Conservation (phyloP, 2,329 filamentous ascomycete genomes). For the Fonsecaea pedrosoi region DNA sequence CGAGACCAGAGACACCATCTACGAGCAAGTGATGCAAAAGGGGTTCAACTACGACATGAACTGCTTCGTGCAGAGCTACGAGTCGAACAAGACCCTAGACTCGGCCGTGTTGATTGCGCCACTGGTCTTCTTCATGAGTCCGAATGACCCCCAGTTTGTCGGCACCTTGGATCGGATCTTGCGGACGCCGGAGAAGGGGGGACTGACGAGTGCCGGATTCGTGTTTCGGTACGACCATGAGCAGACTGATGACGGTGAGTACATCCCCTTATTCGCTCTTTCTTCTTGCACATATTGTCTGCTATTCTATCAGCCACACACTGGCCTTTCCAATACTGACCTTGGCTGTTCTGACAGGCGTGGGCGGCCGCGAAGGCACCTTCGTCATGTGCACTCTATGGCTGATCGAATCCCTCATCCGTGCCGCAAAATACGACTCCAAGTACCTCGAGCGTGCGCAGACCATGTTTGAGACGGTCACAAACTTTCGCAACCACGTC, state of each 20-base stretch:
- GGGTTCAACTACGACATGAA: constrained; percentile 74
- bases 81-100: constrained; percentile 72
- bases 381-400: constrained; percentile 86
- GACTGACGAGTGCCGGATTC: constrained; percentile 74
- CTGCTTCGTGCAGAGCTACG: constrained; percentile 78
- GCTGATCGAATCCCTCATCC: constrained; percentile 78
- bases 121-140: constrained; percentile 78
- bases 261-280: constrained; percentile 4
- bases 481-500: constrained; percentile 77
- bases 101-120: constrained; percentile 78
- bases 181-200: constrained; percentile 74
- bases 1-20: constrained; percentile 69
- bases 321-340: background rate
- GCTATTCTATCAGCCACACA: constrained; percentile 13
- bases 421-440: constrained; percentile 45
- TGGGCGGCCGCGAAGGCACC: constrained; percentile 75
- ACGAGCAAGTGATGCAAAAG: constrained; percentile 79
- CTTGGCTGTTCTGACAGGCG: constrained; percentile 57
- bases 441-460: constrained; percentile 58
- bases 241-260: constrained; percentile 70
- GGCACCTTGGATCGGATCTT: constrained; percentile 76
- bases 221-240: constrained; percentile 77
- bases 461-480: constrained; percentile 78
- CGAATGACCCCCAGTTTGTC: constrained; percentile 77
- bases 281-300: constrained; percentile 31